Evolutionary conservation across 768 basidiomycete species (phyloP).

Genomic region (Lactarius psammicola): DNA sequence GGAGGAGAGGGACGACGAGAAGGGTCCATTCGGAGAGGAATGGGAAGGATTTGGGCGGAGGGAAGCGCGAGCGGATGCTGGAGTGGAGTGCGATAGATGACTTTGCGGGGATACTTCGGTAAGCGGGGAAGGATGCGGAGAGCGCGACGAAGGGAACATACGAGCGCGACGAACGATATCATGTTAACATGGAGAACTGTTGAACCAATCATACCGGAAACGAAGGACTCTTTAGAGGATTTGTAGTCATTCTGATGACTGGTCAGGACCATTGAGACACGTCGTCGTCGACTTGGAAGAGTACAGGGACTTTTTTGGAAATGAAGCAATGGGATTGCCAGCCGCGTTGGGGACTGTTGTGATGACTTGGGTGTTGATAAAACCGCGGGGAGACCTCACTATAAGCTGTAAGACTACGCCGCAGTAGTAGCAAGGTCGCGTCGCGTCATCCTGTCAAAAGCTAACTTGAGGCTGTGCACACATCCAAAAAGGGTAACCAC

Average conservation of each 20-base stretch:
- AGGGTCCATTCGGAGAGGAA: conserved; percentile 60
- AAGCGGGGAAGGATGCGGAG: background rate
- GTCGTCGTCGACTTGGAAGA: background rate
- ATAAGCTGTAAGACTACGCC: too few relatives aligned
- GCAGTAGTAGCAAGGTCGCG: too few relatives aligned
- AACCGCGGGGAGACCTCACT: too few relatives aligned
- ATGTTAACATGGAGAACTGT: conserved; percentile 65
- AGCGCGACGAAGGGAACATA: conserved; percentile 38
- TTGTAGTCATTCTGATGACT: conserved; percentile 51
- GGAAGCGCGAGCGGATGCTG: conserved; percentile 50
- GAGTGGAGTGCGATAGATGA: conserved; percentile 71
- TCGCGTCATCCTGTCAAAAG: too few relatives aligned
- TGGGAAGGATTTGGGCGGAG: conserved; percentile 42
- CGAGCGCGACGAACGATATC: conserved; percentile 63
- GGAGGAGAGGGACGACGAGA: conserved; percentile 72
- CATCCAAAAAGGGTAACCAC: too few relatives aligned
- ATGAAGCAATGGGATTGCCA: too few relatives aligned
- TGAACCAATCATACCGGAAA: conserved; percentile 70
- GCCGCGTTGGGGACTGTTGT: too few relatives aligned
- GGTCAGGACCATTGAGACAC: background rate
- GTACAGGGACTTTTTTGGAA: too few relatives aligned
- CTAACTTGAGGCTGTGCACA: too few relatives aligned
- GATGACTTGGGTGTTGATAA: too few relatives aligned
- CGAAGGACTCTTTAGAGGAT: conserved; percentile 76
- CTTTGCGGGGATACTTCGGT: conserved; percentile 39